Percentiles rank a stretch among this genome's conserved stretches.
phyloP scores from a whole-genome alignment of 148 eudicot species.

The Heliamphora exappendiculata region DNA sequence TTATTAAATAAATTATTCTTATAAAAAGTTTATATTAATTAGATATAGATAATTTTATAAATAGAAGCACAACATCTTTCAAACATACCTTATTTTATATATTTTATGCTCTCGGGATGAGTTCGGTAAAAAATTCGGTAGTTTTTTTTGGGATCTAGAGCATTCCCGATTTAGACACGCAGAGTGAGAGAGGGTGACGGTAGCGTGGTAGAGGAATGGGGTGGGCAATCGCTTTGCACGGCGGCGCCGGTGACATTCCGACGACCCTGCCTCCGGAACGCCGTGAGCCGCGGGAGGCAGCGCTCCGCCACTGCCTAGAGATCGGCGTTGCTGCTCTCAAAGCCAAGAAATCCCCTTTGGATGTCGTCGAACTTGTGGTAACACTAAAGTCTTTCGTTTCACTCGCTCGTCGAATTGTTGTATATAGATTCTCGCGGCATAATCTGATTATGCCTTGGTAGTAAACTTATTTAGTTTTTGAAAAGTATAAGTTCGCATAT shows the following conservation, averaged over 20 bases:
- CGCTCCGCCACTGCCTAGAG: slow-evolving; percentile 62
- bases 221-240: slow-evolving; percentile 91
- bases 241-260: slow-evolving; percentile 95
- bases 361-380: slow-evolving; percentile 94
- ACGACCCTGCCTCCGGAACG: slow-evolving; percentile 38
- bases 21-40: too few relatives aligned
- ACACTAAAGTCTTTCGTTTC: background rate
- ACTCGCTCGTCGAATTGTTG: background rate
- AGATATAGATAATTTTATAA: too few relatives aligned
- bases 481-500: too few relatives aligned
- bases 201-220: slow-evolving; percentile 34
- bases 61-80: too few relatives aligned
- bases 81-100: too few relatives aligned
- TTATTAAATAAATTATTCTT: too few relatives aligned
- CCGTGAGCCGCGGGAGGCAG: slow-evolving; percentile 44
- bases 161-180: too few relatives aligned
- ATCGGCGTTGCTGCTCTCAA: slow-evolving; percentile 62
- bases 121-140: too few relatives aligned
- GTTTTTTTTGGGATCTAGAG: too few relatives aligned
- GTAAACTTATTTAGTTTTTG: too few relatives aligned
- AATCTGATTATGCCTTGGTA: background rate
- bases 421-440: background rate
- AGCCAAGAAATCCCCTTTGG: slow-evolving; percentile 41
- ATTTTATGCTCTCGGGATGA: too few relatives aligned
- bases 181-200: background rate